phyloP scores from a whole-genome alignment of 768 basidiomycete genomes.

The Lentinula raphanica region DNA sequence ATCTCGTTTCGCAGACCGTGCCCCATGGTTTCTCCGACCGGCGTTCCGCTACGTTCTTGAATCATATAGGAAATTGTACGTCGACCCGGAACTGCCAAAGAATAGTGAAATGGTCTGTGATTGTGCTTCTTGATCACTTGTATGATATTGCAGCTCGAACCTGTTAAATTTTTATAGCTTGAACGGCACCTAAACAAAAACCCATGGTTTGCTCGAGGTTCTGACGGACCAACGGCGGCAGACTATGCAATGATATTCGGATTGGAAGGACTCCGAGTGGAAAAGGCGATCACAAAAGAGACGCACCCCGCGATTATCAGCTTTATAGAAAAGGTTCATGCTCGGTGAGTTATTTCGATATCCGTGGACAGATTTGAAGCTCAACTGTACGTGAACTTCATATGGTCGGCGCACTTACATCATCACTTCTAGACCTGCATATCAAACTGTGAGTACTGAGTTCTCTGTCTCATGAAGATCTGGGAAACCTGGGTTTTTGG shows the following conservation, averaged over 20 bases:
- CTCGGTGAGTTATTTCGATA: constrained; percentile 1
- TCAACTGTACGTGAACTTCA: constrained; percentile 23
- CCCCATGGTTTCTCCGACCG: constrained; percentile 5
- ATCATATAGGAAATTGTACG: not conserved
- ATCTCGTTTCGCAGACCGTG: not conserved
- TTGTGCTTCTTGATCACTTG: not conserved
- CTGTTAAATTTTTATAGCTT: not conserved
- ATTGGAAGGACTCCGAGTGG: not conserved
- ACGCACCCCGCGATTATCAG: not conserved
- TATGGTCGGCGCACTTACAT: not conserved
- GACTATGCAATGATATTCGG: constrained; percentile 2
- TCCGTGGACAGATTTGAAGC: not conserved
- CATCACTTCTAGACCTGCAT: no score
- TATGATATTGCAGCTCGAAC: constrained; percentile 16
- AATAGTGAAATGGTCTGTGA: constrained; percentile 2
- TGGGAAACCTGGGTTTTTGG: no score
- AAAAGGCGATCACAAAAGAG: not conserved
- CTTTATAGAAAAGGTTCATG: constrained; percentile 2
- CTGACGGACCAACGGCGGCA: constrained; percentile 1
- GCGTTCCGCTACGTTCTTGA: not conserved
- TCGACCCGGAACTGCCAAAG: not conserved
- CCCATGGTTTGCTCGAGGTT: constrained; percentile 4
- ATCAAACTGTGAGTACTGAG: no score
- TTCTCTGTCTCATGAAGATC: no score
- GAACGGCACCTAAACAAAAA: constrained; percentile 3